Percentiles rank a stretch among this genome's conserved stretches.
Evolutionary conservation across 331 rosid species (phyloP).

Genomic region (Malus hybrid): DNA sequence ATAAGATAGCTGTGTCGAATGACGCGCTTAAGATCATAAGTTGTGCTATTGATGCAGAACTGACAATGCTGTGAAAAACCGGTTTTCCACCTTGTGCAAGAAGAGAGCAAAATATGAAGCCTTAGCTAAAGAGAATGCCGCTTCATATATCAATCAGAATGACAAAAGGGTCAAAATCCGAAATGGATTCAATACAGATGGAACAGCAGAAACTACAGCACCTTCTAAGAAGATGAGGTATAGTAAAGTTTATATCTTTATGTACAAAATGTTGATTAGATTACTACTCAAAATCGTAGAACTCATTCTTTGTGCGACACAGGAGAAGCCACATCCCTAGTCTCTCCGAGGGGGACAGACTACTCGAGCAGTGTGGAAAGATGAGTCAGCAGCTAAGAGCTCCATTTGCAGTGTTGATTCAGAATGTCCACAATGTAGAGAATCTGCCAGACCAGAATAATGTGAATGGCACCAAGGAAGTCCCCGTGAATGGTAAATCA

Average conservation of each 20-base stretch:
- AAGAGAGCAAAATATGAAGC: conserved; percentile 97
- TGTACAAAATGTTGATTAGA: conserved; percentile 7
- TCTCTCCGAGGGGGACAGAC: conserved; percentile 45
- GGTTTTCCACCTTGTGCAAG: conserved; percentile 92
- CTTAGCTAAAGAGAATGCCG: conserved; percentile 71
- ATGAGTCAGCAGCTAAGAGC: conserved; percentile 58
- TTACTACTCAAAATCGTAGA: conserved; percentile 7
- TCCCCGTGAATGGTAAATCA: conserved; percentile 43
- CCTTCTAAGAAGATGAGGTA: conserved; percentile 72
- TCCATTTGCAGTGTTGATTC: conserved; percentile 72
- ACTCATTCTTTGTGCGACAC: conserved; percentile 15
- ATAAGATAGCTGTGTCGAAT: neutral
- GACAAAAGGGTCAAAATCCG: conserved; percentile 58
- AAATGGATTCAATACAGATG: conserved; percentile 41
- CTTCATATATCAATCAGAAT: conserved; percentile 55
- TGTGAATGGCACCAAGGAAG: conserved; percentile 32
- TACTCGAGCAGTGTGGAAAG: conserved; percentile 44
- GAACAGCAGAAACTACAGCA: conserved; percentile 40
- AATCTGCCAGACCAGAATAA: conserved; percentile 45
- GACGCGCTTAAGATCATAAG: neutral
- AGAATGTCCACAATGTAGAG: conserved; percentile 45
- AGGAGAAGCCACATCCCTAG: conserved; percentile 72
- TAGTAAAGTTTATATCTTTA: neutral
- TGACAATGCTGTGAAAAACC: conserved; percentile 96
- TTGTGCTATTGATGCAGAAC: conserved; percentile 51